These are phyloP conservation scores for Filobasidium floriforme DNA, from an alignment of 768 basidiomycete genomes.

Conservation along the genomic window DNA sequence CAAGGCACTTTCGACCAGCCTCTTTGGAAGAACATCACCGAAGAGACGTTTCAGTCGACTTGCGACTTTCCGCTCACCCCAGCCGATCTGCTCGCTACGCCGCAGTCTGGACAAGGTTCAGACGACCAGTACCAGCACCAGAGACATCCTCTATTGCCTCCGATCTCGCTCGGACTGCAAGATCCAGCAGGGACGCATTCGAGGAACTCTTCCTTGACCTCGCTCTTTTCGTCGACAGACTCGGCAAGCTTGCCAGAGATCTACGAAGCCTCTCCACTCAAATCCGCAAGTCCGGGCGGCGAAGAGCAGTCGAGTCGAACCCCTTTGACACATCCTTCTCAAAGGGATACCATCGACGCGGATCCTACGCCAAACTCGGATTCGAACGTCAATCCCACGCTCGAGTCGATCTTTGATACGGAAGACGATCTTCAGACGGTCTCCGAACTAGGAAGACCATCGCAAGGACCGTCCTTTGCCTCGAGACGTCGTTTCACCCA, in stretches of 20 bases:
- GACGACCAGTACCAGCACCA: not conserved
- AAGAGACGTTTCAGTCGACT: not conserved
- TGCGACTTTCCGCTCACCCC: not conserved
- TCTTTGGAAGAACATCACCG: not conserved
- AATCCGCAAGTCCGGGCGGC: not conserved
- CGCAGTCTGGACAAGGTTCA: not conserved
- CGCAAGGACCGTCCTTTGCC: not conserved
- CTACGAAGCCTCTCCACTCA: not conserved
- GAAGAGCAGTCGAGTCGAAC: not conserved
- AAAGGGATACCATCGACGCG: not conserved
- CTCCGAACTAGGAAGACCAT: no score
- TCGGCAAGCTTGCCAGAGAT: not conserved
- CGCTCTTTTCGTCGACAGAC: not conserved
- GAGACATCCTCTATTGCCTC: not conserved
- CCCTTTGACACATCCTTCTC: not conserved
- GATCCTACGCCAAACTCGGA: no score
- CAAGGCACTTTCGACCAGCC: not conserved
- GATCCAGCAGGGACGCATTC: not conserved
- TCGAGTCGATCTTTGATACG: no score
- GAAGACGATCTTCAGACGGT: no score
- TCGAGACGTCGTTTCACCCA: not conserved
- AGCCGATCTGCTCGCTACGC: not conserved
- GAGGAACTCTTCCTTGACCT: not conserved
- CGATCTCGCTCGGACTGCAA: not conserved
- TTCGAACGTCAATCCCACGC: no score